Evolutionary conservation across 768 basidiomycete genomes (phyloP).

Genomic region (Tylopilus vinaceipallidus): DNA sequence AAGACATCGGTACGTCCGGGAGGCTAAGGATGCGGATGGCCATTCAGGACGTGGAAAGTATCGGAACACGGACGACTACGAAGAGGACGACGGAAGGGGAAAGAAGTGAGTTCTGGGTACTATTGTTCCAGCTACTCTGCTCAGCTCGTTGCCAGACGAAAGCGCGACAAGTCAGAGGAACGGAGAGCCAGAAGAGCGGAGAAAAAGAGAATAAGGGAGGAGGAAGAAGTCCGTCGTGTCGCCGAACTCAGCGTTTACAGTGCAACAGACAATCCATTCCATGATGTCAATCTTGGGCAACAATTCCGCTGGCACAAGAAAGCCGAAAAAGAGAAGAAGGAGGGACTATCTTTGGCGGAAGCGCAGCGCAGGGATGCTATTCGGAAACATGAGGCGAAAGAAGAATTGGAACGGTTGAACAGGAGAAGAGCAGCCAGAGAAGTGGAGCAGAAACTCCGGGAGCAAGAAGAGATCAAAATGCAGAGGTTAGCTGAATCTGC

Average conservation of each 20-base stretch:
- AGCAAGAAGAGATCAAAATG: slow-evolving; percentile 91
- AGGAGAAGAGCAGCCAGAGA: slow-evolving; percentile 89
- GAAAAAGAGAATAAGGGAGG: slow-evolving; percentile 77
- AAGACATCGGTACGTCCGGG: slow-evolving; percentile 34
- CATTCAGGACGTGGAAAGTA: slow-evolving; percentile 29
- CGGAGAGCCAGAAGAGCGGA: slow-evolving; percentile 83
- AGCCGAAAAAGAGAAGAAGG: slow-evolving; percentile 90
- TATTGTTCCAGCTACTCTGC: background rate
- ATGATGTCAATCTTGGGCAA: slow-evolving; percentile 93
- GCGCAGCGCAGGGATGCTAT: slow-evolving; percentile 76
- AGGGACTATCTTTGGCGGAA: slow-evolving; percentile 78
- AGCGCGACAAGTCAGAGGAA: slow-evolving; percentile 85
- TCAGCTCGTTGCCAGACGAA: slow-evolving; percentile 51
- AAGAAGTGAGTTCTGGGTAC: slow-evolving; percentile 44
- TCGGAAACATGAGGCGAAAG: slow-evolving; percentile 86
- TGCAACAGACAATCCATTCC: slow-evolving; percentile 96
- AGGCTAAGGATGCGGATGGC: slow-evolving; percentile 31
- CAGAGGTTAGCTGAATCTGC: slow-evolving; percentile 89
- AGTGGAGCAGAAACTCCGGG: slow-evolving; percentile 80
- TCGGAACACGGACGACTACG: slow-evolving; percentile 17
- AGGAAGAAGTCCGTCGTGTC: slow-evolving; percentile 88
- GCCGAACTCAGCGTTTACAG: slow-evolving; percentile 97
- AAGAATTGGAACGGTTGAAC: slow-evolving; percentile 91
- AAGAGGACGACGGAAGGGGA: slow-evolving; percentile 36
- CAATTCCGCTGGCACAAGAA: slow-evolving; percentile 99